A percentile compares a stretch with the other conserved stretches of the same genome.
Conservation (phyloP, 306 rosid species). For the Boehmeria nivea region DNA sequence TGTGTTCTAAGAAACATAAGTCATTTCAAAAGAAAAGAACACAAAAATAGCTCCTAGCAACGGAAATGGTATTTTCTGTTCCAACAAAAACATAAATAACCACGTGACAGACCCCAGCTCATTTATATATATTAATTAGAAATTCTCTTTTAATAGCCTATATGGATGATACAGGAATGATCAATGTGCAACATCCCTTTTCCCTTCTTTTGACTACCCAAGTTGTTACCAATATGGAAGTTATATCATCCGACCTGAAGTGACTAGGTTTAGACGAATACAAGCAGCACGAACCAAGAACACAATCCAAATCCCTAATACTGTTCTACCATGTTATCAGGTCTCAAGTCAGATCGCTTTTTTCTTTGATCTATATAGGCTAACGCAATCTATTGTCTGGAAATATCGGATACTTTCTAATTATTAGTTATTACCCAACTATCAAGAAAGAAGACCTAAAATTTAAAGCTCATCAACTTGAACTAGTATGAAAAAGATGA, state of each 20-base stretch:
- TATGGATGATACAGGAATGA: too few species aligned
- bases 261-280: background rate
- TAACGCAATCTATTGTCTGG: too few species aligned
- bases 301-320: background rate
- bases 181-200: too few species aligned
- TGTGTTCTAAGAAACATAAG: conserved; percentile 8
- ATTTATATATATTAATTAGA: too few species aligned
- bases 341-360: background rate
- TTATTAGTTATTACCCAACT: background rate
- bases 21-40: conserved; percentile 7
- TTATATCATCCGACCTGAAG: background rate
- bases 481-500: background rate
- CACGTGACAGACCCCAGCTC: background rate
- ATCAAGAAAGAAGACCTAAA: conserved; percentile 1
- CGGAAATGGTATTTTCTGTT: background rate
- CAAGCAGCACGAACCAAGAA: background rate
- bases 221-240: background rate
- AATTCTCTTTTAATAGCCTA: too few species aligned
- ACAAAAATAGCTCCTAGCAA: conserved; percentile 1
- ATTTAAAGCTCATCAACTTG: conserved; percentile 8
- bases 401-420: background rate
- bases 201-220: too few species aligned
- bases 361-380: background rate
- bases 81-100: background rate
- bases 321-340: background rate